Evolutionary conservation across 768 basidiomycete species (phyloP).

Genomic region (Omphalotus guepiniiformis): DNA sequence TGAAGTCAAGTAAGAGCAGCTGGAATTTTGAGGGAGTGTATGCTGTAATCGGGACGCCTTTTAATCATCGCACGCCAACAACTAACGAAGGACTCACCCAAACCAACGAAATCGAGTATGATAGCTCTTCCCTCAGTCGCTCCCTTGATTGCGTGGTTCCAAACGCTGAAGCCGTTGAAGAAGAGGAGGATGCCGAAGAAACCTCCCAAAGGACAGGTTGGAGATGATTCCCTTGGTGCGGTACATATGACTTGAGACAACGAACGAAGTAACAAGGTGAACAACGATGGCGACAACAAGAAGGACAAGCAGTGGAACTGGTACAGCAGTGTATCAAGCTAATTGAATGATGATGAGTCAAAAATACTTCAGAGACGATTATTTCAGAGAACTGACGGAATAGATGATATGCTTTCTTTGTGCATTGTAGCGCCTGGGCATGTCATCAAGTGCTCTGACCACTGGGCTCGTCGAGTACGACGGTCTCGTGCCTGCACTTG

Average conservation of each 20-base stretch:
- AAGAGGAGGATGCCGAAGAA: constrained; percentile 57
- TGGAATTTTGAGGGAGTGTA: constrained; percentile 61
- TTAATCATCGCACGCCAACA: too few relatives aligned
- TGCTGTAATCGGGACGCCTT: constrained; percentile 35
- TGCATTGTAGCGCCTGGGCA: constrained; percentile 59
- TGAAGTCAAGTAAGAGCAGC: constrained; percentile 61
- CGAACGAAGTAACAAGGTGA: constrained; percentile 50
- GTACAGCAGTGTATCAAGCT: constrained; percentile 71
- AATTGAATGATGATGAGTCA: constrained; percentile 13
- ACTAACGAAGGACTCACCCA: constrained; percentile 57
- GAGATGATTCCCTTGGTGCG: constrained; percentile 63
- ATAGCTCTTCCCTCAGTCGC: constrained; percentile 55
- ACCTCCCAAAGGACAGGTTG: constrained; percentile 61
- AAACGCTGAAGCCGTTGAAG: constrained; percentile 57
- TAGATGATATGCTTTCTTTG: constrained; percentile 69
- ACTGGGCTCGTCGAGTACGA: too few relatives aligned
- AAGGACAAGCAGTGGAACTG: constrained; percentile 74
- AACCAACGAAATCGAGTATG: constrained; percentile 75
- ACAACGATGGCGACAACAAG: constrained; percentile 67
- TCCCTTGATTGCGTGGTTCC: constrained; percentile 53
- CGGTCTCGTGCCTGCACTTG: too few relatives aligned
- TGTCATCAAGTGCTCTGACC: constrained; percentile 33
- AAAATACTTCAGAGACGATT: constrained; percentile 1
- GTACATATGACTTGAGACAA: constrained; percentile 62
- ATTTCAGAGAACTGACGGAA: constrained; percentile 45